These are phyloP conservation scores for Colletotrichum theobromicola DNA, from an alignment of 2,329 filamentous ascomycete genomes.

Conservation along the genomic window DNA sequence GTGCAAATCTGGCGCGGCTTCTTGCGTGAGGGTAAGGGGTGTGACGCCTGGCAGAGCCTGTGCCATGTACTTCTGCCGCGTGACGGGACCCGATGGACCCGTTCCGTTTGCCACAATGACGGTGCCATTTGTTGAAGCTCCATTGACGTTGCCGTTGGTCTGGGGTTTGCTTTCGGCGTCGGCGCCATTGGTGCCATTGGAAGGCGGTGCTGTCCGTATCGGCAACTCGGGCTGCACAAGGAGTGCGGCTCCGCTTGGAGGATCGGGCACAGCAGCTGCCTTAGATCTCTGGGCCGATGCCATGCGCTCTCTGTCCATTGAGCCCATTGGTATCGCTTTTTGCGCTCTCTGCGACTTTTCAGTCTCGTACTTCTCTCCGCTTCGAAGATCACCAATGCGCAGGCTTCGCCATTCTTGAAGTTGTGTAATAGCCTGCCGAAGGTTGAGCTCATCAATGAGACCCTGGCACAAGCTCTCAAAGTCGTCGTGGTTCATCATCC, in stretches of 20 bases:
- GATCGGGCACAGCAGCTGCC: constrained; percentile 68
- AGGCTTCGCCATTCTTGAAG: constrained; percentile 92
- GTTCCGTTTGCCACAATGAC: constrained; percentile 41
- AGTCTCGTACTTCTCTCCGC: constrained; percentile 89
- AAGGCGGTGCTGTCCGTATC: constrained; percentile 53
- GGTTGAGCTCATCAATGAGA: constrained; percentile 87
- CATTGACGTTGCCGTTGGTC: constrained; percentile 59
- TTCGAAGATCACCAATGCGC: constrained; percentile 82
- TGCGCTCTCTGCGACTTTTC: constrained; percentile 83
- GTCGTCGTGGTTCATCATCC: constrained; percentile 94
- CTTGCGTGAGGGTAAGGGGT: constrained; percentile 72
- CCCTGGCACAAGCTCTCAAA: constrained; percentile 87
- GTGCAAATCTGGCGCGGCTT: constrained; percentile 82
- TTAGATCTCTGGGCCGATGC: constrained; percentile 73
- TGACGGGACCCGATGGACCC: constrained; percentile 30
- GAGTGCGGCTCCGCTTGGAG: constrained; percentile 75
- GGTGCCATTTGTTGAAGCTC: constrained; percentile 45
- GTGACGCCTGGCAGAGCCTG: constrained; percentile 66
- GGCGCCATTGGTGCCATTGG: constrained; percentile 29
- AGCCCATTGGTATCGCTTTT: constrained; percentile 73
- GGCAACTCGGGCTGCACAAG: constrained; percentile 82
- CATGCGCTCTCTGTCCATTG: constrained; percentile 81
- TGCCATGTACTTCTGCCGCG: constrained; percentile 57
- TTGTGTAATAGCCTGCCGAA: constrained; percentile 87
- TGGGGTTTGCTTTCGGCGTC: constrained; percentile 61